These are phyloP conservation scores for Paramecium octaurelia DNA, from an alignment of 73 alveolate species.

Conservation along the genomic window DNA sequence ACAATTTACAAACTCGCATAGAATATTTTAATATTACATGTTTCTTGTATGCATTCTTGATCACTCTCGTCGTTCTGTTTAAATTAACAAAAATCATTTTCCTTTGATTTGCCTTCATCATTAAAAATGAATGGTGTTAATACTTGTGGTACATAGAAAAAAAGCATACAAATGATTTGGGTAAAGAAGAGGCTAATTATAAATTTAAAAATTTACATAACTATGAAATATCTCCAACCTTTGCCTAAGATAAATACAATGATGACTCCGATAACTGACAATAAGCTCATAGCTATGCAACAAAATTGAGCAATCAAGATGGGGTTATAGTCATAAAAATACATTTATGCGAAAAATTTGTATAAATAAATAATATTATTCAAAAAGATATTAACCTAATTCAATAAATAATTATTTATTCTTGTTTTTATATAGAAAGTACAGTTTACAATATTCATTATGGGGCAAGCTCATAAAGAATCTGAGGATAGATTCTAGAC, in stretches of 20 bases:
- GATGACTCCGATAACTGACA: neutral
- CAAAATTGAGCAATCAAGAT: neutral
- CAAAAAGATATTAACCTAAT: neutral
- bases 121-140: neutral
- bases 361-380: neutral
- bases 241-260: neutral
- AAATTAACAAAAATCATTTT: neutral
- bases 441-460: neutral
- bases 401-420: neutral
- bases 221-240: neutral
- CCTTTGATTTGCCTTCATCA: neutral
- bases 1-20: neutral
- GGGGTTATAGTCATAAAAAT: neutral
- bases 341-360: neutral
- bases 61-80: neutral
- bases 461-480: constrained; percentile 3
- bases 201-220: neutral
- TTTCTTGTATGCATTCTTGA: neutral
- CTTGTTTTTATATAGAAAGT: neutral
- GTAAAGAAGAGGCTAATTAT: neutral
- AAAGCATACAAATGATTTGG: neutral
- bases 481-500: neutral
- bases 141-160: neutral
- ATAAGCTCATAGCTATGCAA: neutral
- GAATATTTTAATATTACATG: neutral